phyloP scores from a whole-genome alignment of 768 basidiomycete genomes.

The Pisolithus albus region DNA sequence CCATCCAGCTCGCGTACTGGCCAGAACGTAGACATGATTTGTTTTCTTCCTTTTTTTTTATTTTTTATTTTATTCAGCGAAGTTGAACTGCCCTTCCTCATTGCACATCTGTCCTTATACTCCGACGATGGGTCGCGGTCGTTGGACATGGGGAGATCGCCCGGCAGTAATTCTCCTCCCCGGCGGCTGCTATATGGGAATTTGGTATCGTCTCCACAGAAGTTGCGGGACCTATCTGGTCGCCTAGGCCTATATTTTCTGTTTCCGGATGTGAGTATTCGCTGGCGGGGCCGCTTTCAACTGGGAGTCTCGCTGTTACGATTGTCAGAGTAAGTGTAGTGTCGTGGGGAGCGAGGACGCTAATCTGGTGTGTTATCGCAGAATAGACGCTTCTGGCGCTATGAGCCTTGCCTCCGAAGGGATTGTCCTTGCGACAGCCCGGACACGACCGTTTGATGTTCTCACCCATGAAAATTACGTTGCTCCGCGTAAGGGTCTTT shows the following conservation, averaged over 20 bases:
- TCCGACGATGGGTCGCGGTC: constrained; percentile 58
- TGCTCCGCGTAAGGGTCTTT: constrained; percentile 61
- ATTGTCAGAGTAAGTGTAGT: constrained; percentile 66
- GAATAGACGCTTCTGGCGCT: constrained; percentile 45
- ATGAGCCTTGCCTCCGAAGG: constrained; percentile 52
- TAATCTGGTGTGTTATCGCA: constrained; percentile 20
- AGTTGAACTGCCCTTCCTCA: constrained; percentile 79
- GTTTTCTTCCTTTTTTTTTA: too few species aligned
- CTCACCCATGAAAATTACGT: constrained; percentile 65
- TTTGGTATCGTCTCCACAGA: constrained; percentile 75
- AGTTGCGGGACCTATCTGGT: constrained; percentile 74
- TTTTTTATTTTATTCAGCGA: constrained; percentile 47
- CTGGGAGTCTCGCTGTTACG: constrained; percentile 68
- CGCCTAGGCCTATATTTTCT: constrained; percentile 80
- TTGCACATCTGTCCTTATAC: constrained; percentile 75
- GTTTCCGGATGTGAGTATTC: constrained; percentile 86
- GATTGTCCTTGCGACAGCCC: constrained; percentile 60
- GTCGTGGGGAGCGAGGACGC: constrained; percentile 11
- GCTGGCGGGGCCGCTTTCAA: constrained; percentile 69
- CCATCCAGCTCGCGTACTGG: constrained; percentile 11
- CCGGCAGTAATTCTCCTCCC: constrained; percentile 35
- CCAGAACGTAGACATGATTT: constrained; percentile 13
- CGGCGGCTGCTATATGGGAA: constrained; percentile 76
- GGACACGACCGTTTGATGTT: constrained; percentile 75
- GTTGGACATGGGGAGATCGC: constrained; percentile 58